Evolutionary conservation across 768 basidiomycete species (phyloP), one percentile per base, ranked within the genome.

Genomic region (Termitomyces heimii): DNA sequence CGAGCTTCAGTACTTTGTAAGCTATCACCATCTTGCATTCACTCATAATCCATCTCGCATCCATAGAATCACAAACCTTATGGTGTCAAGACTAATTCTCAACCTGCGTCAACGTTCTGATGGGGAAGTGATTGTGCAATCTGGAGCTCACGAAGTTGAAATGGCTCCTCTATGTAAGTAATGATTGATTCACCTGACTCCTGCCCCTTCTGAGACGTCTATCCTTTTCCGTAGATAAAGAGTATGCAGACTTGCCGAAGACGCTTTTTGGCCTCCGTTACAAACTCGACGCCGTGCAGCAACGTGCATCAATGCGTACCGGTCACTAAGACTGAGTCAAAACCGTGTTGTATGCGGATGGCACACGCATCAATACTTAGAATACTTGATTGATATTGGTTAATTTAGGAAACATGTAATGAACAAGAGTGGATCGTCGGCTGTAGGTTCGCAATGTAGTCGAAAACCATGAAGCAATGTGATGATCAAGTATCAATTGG

Each of bases 41-140:
- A 12, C 8, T 18, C 9, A 37, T 24, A n/a, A 16, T 8, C 22
- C 2, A 39, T 29, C 4, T 42, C 13, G 5, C 18, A 18, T n/a
- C 7, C 32, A 2, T 31, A 73, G 72, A 29, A 68, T 75, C 3
- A 74, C 72, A 4, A 71, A 64, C 46, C 48, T 75, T 10, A 74
- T 75, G 73, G 71, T 73, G 13, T 75, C 74, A 4, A 63, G 74
- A 14, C 56, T 73, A 5, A 71, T 73, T 49, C 67, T 75, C n/a
- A 74, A 73, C 48, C 66, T 75, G 32, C 63, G 65, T 18, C 56
- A 62, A 44, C 55, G 51, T 39, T 14, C 42, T 18, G 62, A 62
- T 3, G 45, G 20, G 10, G 39, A 16, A 9, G 12, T 46, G 2
- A 18, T 39, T 5, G 3, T 54, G 4, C 46, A 54, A 40, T 37